Evolutionary conservation across 1,139 yeast genomes (phyloP).

Genomic region (Nadsonia starkeyi-henricii): DNA sequence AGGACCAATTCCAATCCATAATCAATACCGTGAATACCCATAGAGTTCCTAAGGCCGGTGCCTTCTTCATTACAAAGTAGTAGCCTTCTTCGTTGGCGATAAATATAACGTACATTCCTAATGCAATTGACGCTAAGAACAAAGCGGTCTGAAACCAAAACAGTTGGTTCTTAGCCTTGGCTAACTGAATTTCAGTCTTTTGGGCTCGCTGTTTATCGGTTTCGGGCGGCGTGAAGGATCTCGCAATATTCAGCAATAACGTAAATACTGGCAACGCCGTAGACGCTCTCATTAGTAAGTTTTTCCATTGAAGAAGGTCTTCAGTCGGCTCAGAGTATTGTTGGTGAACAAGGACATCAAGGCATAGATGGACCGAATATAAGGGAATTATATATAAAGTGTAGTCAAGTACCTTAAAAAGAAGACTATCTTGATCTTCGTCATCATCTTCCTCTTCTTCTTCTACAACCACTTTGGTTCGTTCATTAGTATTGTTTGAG

Average conservation of each 20-base stretch:
- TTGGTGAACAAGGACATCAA: constrained; percentile 22
- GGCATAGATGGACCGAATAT: constrained; percentile 20
- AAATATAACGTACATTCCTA: constrained; percentile 24
- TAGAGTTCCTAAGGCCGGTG: constrained; percentile 29
- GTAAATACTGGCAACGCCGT: constrained; percentile 19
- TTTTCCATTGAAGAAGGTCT: constrained; percentile 3
- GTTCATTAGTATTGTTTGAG: not conserved
- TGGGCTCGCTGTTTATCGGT: constrained; percentile 8
- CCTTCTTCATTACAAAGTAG: constrained; percentile 26
- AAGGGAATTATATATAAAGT: constrained; percentile 21
- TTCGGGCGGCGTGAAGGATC: not conserved
- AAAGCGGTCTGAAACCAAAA: constrained; percentile 15
- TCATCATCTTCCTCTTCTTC: constrained; percentile 11
- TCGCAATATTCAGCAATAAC: constrained; percentile 9
- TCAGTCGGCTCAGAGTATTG: constrained; percentile 16
- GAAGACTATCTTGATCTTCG: constrained; percentile 15
- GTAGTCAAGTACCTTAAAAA: constrained; percentile 21
- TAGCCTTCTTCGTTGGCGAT: constrained; percentile 26
- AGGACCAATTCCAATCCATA: constrained; percentile 26
- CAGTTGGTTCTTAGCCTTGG: not conserved
- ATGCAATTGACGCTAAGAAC: constrained; percentile 15
- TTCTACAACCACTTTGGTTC: not conserved
- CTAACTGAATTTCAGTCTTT: not conserved
- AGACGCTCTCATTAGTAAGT: constrained; percentile 10
- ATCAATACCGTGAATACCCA: constrained; percentile 29